phyloP scores from a whole-genome alignment of 768 basidiomycete species.

The Podaxis pistillaris region DNA sequence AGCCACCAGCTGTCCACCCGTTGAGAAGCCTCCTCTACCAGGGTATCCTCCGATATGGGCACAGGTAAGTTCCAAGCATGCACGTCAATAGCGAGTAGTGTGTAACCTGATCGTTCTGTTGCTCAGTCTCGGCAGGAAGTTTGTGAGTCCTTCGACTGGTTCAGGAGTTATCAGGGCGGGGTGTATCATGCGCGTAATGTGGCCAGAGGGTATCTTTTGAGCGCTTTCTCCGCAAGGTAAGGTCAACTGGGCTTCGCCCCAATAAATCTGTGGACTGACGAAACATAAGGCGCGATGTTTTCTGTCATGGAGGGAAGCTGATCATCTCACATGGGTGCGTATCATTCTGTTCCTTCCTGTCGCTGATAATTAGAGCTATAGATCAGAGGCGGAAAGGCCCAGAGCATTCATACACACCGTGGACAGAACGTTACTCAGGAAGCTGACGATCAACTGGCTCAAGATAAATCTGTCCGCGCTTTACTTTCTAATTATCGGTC shows the following conservation, averaged over 20 bases:
- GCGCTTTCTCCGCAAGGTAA: conserved; percentile 65
- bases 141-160: conserved; percentile 77
- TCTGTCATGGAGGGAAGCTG: conserved; percentile 59
- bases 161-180: conserved; percentile 76
- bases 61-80: conserved; percentile 27
- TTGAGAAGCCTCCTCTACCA: conserved; percentile 20
- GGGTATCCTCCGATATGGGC: conserved; percentile 43
- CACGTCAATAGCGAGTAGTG: not conserved
- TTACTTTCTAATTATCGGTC: conserved; percentile 56
- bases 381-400: conserved; percentile 70
- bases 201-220: conserved; percentile 75
- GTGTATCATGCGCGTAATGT: conserved; percentile 64
- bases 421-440: conserved; percentile 38
- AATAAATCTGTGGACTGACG: not conserved
- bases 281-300: conserved; percentile 61
- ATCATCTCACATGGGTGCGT: conserved; percentile 85
- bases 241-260: not conserved
- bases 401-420: conserved; percentile 44
- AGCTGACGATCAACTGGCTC: conserved; percentile 65
- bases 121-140: conserved; percentile 78
- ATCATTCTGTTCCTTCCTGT: not conserved
- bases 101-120: conserved; percentile 9
- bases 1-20: not conserved
- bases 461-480: conserved; percentile 70
- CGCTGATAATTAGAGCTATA: not conserved